phyloP scores from a whole-genome alignment of 495 filamentous ascomycete genomes.

The Xylaria curta region DNA sequence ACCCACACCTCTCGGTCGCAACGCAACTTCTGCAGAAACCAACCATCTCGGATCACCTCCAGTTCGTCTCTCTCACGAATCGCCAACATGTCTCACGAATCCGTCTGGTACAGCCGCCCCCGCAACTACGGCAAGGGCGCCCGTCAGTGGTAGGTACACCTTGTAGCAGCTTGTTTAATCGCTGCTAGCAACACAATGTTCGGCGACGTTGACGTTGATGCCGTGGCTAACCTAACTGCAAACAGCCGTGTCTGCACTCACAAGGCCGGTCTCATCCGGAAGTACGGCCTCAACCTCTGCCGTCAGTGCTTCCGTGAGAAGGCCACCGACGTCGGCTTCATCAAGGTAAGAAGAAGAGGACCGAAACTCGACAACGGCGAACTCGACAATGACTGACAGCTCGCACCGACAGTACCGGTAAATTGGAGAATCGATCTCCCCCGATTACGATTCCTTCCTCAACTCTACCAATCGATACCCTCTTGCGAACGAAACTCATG shows the following conservation, averaged over 20 bases:
- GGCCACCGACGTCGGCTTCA: conserved; percentile 92
- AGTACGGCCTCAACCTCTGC: conserved; percentile 99
- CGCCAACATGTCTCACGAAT: conserved; percentile 92
- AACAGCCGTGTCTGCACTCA: conserved; percentile 94
- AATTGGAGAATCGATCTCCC: not conserved
- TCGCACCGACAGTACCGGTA: conserved; percentile 19
- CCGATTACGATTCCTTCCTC: conserved; percentile 20
- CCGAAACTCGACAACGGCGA: not conserved
- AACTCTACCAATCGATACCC: conserved; percentile 22
- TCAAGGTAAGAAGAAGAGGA: conserved; percentile 69
- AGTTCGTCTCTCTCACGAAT: conserved; percentile 24
- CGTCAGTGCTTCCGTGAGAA: conserved; percentile 99
- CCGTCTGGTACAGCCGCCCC: conserved; percentile 96
- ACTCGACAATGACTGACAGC: not conserved
- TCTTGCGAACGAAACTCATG: conserved; percentile 14
- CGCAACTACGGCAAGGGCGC: conserved; percentile 94
- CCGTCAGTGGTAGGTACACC: conserved; percentile 79
- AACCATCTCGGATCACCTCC: conserved; percentile 21
- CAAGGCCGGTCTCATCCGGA: conserved; percentile 95
- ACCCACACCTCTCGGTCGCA: conserved; percentile 20
- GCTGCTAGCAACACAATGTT: not conserved
- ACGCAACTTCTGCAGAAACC: conserved; percentile 24
- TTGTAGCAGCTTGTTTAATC: not conserved
- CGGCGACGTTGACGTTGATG: not conserved
- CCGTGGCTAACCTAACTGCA: conserved; percentile 10